Evolutionary conservation across 1,284 basidiomycete species (phyloP).

Genomic region (Malassezia globosa): DNA sequence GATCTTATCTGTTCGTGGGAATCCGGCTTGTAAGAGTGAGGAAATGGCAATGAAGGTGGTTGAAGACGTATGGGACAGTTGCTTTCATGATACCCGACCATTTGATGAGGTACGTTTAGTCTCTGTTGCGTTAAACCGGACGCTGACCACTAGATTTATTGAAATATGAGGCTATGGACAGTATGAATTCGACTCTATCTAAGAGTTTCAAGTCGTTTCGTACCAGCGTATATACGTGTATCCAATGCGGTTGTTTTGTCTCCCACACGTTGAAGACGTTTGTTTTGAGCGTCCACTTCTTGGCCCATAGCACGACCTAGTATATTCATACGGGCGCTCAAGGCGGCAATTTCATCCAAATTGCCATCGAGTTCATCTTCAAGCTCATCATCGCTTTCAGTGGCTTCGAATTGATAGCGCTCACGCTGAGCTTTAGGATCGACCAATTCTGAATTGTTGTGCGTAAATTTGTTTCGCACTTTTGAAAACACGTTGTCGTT

Average conservation of each 20-base stretch:
- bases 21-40: conserved; percentile 66
- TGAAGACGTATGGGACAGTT: conserved; percentile 92
- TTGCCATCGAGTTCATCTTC: conserved; percentile 74
- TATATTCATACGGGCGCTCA: conserved; percentile 70
- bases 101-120: conserved; percentile 82
- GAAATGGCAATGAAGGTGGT: conserved; percentile 74
- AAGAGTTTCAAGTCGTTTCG: conserved; percentile 38
- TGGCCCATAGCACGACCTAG: conserved; percentile 70
- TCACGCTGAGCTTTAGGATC: conserved; percentile 59
- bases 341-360: conserved; percentile 72
- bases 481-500: conserved; percentile 32
- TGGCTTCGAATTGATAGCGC: conserved; percentile 88
- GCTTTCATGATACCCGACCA: conserved; percentile 85
- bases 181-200: conserved; percentile 23
- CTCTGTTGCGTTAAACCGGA: too few species aligned
- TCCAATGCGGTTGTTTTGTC: conserved; percentile 42
- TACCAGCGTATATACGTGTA: conserved; percentile 40
- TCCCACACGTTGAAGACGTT: conserved; percentile 33
- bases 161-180: not conserved
- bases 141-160: conserved; percentile 26
- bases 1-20: conserved; percentile 64
- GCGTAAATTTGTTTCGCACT: conserved; percentile 15
- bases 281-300: conserved; percentile 40
- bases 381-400: conserved; percentile 81
- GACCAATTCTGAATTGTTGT: conserved; percentile 38